A percentile compares a stretch with the other conserved stretches of the same genome.
Evolutionary conservation across 1,284 basidiomycete species (phyloP).

Genomic region (Apiotrichum montevideense): DNA sequence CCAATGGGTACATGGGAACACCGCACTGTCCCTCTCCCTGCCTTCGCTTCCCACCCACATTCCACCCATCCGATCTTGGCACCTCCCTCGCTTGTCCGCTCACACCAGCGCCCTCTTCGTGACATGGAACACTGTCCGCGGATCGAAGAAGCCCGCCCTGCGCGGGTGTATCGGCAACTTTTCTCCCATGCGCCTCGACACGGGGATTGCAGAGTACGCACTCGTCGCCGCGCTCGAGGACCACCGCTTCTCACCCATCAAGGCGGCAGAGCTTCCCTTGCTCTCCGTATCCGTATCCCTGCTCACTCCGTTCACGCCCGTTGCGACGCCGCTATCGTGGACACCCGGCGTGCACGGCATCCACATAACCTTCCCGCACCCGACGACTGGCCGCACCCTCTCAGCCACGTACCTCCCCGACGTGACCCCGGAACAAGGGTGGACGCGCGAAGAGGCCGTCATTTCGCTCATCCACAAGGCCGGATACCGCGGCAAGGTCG

Average conservation of each 20-base stretch:
- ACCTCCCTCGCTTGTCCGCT: neutral
- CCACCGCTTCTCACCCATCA: constrained; percentile 58
- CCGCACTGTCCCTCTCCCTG: too few relatives aligned
- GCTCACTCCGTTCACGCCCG: constrained; percentile 86
- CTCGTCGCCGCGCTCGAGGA: constrained; percentile 57
- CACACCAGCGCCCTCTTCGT: constrained; percentile 79
- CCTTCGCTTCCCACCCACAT: too few relatives aligned
- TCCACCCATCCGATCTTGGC: too few relatives aligned
- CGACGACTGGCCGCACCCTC: constrained; percentile 55
- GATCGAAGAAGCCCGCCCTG: constrained; percentile 54
- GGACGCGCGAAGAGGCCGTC: constrained; percentile 81
- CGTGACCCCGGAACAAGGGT: constrained; percentile 85
- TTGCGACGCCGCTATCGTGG: constrained; percentile 83
- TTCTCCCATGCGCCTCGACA: constrained; percentile 63
- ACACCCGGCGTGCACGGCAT: constrained; percentile 86
- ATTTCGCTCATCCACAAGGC: constrained; percentile 89
- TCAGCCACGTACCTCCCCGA: constrained; percentile 93
- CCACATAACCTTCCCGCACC: constrained; percentile 77
- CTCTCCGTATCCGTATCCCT: constrained; percentile 80
- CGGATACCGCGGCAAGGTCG: constrained; percentile 72
- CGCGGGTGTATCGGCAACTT: constrained; percentile 96
- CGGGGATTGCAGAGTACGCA: constrained; percentile 83
- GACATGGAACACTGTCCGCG: constrained; percentile 71
- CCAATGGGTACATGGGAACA: too few relatives aligned
- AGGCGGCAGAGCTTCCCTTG: constrained; percentile 63